Conservation (phyloP, 805 yeast genomes). For the Grigorovia transvaalensis region DNA sequence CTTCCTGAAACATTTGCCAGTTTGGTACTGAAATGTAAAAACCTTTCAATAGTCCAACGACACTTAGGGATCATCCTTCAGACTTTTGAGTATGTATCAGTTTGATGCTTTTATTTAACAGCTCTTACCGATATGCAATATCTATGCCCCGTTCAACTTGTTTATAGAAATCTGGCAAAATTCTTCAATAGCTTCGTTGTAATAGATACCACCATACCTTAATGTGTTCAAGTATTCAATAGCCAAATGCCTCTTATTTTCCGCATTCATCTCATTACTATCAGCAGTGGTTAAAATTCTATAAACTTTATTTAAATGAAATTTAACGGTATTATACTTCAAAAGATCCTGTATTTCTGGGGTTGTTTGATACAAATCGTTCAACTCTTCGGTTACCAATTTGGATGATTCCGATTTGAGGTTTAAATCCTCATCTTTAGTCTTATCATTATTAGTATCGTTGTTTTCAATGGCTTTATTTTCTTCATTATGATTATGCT, state of each 20-base stretch:
- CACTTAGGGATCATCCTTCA: too few species aligned
- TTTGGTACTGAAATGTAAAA: too few species aligned
- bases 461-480: slow-evolving; percentile 6
- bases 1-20: too few species aligned
- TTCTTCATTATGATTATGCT: slow-evolving; percentile 26
- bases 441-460: not conserved
- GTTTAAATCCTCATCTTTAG: not conserved
- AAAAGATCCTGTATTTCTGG: slow-evolving; percentile 36
- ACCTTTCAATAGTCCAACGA: too few species aligned
- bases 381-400: slow-evolving; percentile 14
- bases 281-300: slow-evolving; percentile 32
- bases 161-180: slow-evolving; percentile 33
- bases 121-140: too few species aligned
- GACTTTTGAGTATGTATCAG: too few species aligned
- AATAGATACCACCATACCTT: slow-evolving; percentile 48
- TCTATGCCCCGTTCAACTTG: not conserved
- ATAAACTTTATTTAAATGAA: slow-evolving; percentile 42
- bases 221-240: slow-evolving; percentile 47
- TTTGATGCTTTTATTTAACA: too few species aligned
- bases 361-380: slow-evolving; percentile 30
- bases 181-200: slow-evolving; percentile 54
- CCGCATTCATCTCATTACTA: slow-evolving; percentile 17
- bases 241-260: slow-evolving; percentile 40
- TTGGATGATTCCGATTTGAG: not conserved
- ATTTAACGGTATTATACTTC: slow-evolving; percentile 37